Evolutionary conservation across 164 flowering plant species (phyloP), one percentile per base, ranked within the genome.

Genomic region (Sedum album): DNA sequence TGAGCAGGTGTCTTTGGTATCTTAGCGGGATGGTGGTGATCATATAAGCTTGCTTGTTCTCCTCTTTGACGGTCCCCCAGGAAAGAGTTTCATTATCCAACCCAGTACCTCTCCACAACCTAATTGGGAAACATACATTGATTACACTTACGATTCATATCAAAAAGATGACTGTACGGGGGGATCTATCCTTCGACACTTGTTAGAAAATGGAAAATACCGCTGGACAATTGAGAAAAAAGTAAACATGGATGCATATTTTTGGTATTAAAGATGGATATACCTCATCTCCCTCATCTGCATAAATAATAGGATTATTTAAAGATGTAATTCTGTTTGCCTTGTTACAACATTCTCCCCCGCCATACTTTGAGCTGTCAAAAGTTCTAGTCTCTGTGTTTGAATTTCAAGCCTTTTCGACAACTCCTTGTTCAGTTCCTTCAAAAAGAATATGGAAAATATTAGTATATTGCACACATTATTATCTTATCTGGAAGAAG

Each of bases 251-350:
- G 11, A 6, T 53, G 8, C 0, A 25, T 7, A 9, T 53, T 23
- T 8, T 0, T 25, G 1, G 31, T 25, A 14, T 10, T 1, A 55
- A 0, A 55, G 28, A 10, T 26, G 53, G 1, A 3, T 41, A 41
- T 84, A 94, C 99, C 99, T 95, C 99, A 70, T 95, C 99, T 31
- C 99, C 99, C 81, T 95, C 97, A 74, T 92, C 97, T 13, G 97
- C 85, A 72, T 86, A 85, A 4, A 76, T 66, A 41, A 77, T 57
- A 64, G 61, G 76, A n/a, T 85, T 96, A 25, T 71, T 81, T 61
- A 77, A n/a, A 23, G 38, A 61, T 30, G 28, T 77, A 46, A 85
- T 72, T 81, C 91, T 8, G 79, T 13, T 55, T 26, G 75, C 74
- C 76, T 80, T 33, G 73, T 68, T 4, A 69, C 75, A 67, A 67